Percentiles rank a stretch among this genome's conserved stretches.
Conservation (phyloP, 768 basidiomycete species). For the Auricularia heimuer region DNA sequence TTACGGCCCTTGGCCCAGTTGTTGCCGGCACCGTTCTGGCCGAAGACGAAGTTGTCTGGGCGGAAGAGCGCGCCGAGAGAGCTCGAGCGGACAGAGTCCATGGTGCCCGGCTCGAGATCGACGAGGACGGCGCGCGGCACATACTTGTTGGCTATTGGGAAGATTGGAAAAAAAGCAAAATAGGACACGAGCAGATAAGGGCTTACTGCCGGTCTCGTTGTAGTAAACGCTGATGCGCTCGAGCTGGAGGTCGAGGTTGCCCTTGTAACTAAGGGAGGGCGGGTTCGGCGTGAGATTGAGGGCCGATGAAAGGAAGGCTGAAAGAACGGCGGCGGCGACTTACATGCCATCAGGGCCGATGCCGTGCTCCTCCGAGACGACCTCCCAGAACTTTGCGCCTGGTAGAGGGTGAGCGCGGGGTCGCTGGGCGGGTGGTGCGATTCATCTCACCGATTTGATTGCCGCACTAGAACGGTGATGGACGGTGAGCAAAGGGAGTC, state of each 20-base stretch:
- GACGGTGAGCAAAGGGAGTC: slow-evolving; percentile 2
- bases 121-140: slow-evolving; percentile 96
- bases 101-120: slow-evolving; percentile 95
- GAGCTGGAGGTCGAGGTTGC: slow-evolving; percentile 88
- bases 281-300: background rate
- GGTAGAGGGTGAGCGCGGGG: slow-evolving; percentile 14
- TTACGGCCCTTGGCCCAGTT: slow-evolving; percentile 99
- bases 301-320: background rate
- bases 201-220: slow-evolving; percentile 71
- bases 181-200: background rate
- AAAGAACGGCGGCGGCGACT: slow-evolving; percentile 3
- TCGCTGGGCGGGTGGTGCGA: slow-evolving; percentile 10
- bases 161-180: background rate
- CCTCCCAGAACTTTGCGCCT: slow-evolving; percentile 98
- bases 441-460: slow-evolving; percentile 88
- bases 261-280: slow-evolving; percentile 52
- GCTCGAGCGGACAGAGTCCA: slow-evolving; percentile 86
- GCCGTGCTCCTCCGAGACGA: slow-evolving; percentile 96
- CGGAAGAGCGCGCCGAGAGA: slow-evolving; percentile 89
- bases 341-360: slow-evolving; percentile 79
- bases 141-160: slow-evolving; percentile 64
- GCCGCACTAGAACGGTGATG: slow-evolving; percentile 56
- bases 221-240: slow-evolving; percentile 98
- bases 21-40: slow-evolving; percentile 97
- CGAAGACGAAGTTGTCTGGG: slow-evolving; percentile 97